phyloP scores from a whole-genome alignment of 345 rosid species.

The Lumnitzera racemosa region DNA sequence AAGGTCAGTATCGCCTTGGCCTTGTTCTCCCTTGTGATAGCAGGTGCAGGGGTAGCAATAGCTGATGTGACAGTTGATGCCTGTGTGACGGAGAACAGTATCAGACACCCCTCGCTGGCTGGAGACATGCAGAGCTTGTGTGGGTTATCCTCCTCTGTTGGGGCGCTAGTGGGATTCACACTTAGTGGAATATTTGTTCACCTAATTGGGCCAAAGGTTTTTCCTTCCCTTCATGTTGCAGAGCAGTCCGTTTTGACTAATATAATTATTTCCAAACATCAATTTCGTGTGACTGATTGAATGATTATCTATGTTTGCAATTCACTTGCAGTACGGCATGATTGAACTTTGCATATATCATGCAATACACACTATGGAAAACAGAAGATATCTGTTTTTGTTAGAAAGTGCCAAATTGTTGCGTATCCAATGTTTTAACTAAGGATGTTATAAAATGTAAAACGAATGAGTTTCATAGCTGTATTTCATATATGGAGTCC shows the following conservation, averaged over 20 bases:
- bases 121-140: conserved; percentile 74
- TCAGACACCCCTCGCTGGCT: conserved; percentile 57
- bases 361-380: no score
- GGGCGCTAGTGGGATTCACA: conserved; percentile 55
- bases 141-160: conserved; percentile 55
- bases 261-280: no score
- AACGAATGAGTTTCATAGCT: no score
- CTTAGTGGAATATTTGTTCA: conserved; percentile 61
- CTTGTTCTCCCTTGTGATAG: conserved; percentile 37
- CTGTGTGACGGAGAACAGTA: conserved; percentile 56
- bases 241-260: neutral
- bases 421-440: no score
- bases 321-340: no score
- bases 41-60: conserved; percentile 55
- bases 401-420: no score
- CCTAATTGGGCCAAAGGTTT: conserved; percentile 50
- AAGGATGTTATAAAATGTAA: no score
- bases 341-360: no score
- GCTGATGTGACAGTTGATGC: conserved; percentile 78
- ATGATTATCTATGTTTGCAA: no score
- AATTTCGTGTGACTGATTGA: neutral
- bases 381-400: no score
- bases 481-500: no score
- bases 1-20: conserved; percentile 46
- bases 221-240: neutral